These are phyloP conservation scores for Fragaria nilgerrensis DNA, from an alignment of 306 rosid species.

Conservation along the genomic window DNA sequence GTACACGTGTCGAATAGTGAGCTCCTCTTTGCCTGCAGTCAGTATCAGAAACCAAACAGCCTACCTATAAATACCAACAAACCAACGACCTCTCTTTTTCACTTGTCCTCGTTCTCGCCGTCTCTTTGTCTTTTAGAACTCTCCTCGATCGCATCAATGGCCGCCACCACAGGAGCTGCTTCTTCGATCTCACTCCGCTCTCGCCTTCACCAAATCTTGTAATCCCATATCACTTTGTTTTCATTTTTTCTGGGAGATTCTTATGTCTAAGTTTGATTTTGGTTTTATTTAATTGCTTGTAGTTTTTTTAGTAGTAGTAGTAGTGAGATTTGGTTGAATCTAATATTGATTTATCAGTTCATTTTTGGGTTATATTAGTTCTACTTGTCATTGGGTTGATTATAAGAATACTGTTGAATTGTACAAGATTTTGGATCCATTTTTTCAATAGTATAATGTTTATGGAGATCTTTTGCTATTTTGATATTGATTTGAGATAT, in stretches of 20 bases:
- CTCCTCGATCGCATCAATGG: constrained; percentile 25
- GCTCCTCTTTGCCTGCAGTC: neutral
- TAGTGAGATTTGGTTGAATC: neutral
- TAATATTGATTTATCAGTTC: neutral
- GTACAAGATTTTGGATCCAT: neutral
- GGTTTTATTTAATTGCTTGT: neutral
- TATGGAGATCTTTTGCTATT: neutral
- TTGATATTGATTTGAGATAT: neutral
- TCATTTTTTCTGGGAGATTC: neutral
- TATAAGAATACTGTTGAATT: neutral
- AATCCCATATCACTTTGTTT: constrained; percentile 3
- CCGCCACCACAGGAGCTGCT: constrained; percentile 26
- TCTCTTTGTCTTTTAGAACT: neutral
- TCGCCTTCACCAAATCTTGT: constrained; percentile 31
- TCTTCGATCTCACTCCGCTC: constrained; percentile 42
- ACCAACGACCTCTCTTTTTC: constrained; percentile 2
- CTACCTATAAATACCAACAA: constrained; percentile 1
- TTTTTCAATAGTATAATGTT: neutral
- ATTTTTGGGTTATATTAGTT: neutral
- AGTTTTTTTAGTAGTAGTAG: neutral
- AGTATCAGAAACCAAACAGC: neutral
- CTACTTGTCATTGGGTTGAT: neutral
- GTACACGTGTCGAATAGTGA: constrained; percentile 12
- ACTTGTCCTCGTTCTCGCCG: constrained; percentile 23
- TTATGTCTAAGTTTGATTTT: neutral